Base-by-base conservation (phyloP, 495 filamentous ascomycete species). In the Aspergillus leporis region DNA sequence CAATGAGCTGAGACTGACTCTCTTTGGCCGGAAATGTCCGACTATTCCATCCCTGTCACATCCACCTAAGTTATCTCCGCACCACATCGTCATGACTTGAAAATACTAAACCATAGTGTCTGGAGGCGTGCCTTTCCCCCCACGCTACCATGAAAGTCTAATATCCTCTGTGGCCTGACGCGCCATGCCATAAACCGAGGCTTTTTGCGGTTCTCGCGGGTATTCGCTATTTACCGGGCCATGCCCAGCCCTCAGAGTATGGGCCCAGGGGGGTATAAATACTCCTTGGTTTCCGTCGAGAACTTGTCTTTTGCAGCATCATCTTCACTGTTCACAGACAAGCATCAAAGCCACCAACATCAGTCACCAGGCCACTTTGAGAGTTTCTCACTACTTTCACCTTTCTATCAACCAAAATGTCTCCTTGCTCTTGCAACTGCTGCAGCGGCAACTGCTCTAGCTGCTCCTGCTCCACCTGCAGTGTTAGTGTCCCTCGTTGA, bases 371-470 rank as follows among this genome's bases (percentile, higher is more conserved):
- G 1, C 4, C 40, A 7, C 16, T 19, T 43, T 14, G 18, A 19
- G 40, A 18, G 4, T 5, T n/a, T 43, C 9, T 21, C n/a, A 18
- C 41, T 5, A 45, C 41, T 45, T 19, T 21, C 41, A 12, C 43
- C 3, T 3, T 45, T 7, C 7, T 3, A 22, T 23, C 13, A 5
- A 23, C 19, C 43, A 47, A 47, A 22, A 47, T 47, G 43, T 47
- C 43, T 47, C 43, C 43, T n/a, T 47, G 43, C 19, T 47, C 43
- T 2, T 47, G 43, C 43, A 47, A 47, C 43, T 47, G 43, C 43
- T 47, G 43, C 43, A 47, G 43, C 19, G 43, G 43, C 43, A 23
- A 47, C 43, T 47, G 43, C 43, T 22, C 43, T 22, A 47, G 43
- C 43, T 47, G 43, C 21, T 21, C 43, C 43, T 47, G 43, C 43